Evolutionary conservation across 2,329 filamentous ascomycete genomes (phyloP).

Genomic region (Basipetospora chlamydospora): DNA sequence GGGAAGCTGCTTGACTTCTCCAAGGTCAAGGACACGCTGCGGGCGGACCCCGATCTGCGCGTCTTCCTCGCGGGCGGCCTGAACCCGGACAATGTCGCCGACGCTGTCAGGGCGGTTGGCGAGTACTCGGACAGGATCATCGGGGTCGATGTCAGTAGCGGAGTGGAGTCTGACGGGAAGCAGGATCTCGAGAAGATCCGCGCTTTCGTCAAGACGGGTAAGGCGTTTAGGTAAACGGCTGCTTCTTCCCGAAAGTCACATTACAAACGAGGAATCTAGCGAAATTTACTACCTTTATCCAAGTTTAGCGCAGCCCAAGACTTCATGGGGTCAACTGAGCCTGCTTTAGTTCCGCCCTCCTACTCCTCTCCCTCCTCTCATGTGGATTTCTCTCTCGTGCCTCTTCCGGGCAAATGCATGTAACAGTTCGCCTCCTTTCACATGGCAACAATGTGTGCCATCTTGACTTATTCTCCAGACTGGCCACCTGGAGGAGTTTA

Average conservation of each 20-base stretch:
- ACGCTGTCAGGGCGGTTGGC: conserved; percentile 49
- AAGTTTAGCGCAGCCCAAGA: too few species aligned
- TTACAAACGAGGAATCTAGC: not conserved
- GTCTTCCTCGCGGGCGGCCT: conserved; percentile 79
- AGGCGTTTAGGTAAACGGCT: conserved; percentile 33
- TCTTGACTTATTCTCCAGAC: too few species aligned
- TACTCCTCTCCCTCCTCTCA: not conserved
- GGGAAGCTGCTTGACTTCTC: conserved; percentile 63
- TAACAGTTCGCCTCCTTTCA: too few species aligned
- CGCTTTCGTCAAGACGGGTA: conserved; percentile 64
- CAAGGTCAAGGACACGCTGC: conserved; percentile 52
- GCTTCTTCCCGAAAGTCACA: not conserved
- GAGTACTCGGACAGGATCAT: conserved; percentile 48
- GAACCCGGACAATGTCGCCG: conserved; percentile 61
- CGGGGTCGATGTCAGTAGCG: conserved; percentile 86
- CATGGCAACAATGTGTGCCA: too few species aligned
- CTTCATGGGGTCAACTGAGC: not conserved
- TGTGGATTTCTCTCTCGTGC: not conserved
- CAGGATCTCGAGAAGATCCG: conserved; percentile 73
- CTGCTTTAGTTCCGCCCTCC: not conserved
- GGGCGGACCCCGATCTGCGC: conserved; percentile 53
- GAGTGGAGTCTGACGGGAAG: conserved; percentile 70
- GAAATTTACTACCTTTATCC: not conserved
- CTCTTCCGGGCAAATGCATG: too few species aligned
- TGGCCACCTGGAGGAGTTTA: too few species aligned